Conservation (phyloP, 441 rosid genomes). For the Breynia disticha region DNA sequence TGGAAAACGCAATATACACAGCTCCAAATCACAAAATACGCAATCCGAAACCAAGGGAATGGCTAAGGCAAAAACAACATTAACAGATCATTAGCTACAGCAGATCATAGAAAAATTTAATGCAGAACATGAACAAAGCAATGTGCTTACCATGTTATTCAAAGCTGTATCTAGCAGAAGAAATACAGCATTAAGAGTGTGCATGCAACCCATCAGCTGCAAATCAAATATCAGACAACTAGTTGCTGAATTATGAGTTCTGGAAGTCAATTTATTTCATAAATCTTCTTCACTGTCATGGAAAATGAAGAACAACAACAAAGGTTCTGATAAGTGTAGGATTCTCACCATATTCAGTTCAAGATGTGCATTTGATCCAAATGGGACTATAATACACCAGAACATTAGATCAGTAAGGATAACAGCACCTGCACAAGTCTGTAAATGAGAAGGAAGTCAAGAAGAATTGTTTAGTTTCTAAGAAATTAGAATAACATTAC, state of each 20-base stretch:
- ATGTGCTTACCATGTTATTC: slow-evolving; percentile 61
- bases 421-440: slow-evolving; percentile 85
- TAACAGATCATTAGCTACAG: too few relatives aligned
- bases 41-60: slow-evolving; percentile 75
- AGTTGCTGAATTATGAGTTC: too few relatives aligned
- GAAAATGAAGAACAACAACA: too few relatives aligned
- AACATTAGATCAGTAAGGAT: slow-evolving; percentile 64
- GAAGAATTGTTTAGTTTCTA: too few relatives aligned
- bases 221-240: neutral
- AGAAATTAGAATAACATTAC: too few relatives aligned
- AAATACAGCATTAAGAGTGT: slow-evolving; percentile 44
- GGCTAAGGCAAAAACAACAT: slow-evolving; percentile 27
- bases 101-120: too few relatives aligned
- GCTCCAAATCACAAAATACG: slow-evolving; percentile 81
- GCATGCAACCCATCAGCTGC: slow-evolving; percentile 87
- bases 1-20: slow-evolving; percentile 66
- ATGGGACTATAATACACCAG: slow-evolving; percentile 73
- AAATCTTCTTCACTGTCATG: too few relatives aligned
- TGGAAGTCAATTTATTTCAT: too few relatives aligned
- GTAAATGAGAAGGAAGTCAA: slow-evolving; percentile 2
- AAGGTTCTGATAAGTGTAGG: neutral
- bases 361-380: slow-evolving; percentile 47
- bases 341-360: slow-evolving; percentile 47
- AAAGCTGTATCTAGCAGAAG: slow-evolving; percentile 58
- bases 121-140: too few relatives aligned